Evolutionary conservation across 2,329 filamentous ascomycete species (phyloP).

Genomic region (Colletotrichum truncatum): DNA sequence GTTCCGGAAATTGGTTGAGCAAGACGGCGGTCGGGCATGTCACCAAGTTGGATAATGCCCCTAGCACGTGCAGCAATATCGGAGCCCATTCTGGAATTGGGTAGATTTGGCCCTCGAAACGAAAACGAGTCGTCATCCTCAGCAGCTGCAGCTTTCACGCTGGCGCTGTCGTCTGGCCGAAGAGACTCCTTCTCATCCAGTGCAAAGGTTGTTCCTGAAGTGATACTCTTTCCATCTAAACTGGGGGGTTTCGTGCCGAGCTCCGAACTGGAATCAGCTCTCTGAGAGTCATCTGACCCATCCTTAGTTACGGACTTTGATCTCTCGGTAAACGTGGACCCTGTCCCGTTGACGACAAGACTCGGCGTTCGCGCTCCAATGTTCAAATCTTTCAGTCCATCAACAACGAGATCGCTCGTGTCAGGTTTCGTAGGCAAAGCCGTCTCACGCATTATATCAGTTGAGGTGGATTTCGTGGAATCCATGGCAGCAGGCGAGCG

Average conservation of each 20-base stretch:
- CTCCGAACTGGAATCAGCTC: constrained; percentile 71
- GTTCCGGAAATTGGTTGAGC: constrained; percentile 57
- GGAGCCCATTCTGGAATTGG: constrained; percentile 83
- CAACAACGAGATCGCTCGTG: constrained; percentile 29
- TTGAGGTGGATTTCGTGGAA: constrained; percentile 6
- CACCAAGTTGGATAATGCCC: constrained; percentile 62
- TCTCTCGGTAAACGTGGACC: constrained; percentile 48
- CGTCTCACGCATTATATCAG: neutral
- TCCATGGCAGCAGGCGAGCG: constrained; percentile 3
- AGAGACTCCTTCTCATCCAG: constrained; percentile 96
- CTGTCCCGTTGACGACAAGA: constrained; percentile 61
- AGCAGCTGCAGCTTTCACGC: constrained; percentile 83
- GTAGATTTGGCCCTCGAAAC: constrained; percentile 76
- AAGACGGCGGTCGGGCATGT: constrained; percentile 60
- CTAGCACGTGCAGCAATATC: constrained; percentile 72
- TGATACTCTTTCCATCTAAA: constrained; percentile 92
- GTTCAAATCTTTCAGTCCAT: constrained; percentile 41
- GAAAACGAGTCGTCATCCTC: constrained; percentile 92
- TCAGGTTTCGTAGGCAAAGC: constrained; percentile 4
- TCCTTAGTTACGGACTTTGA: constrained; percentile 48
- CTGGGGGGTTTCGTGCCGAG: constrained; percentile 85
- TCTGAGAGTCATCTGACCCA: constrained; percentile 65
- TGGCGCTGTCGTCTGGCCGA: constrained; percentile 94
- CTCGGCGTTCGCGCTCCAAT: constrained; percentile 46
- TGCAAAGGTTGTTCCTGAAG: constrained; percentile 94